Conservation (phyloP, 2,329 filamentous ascomycete species). For the Fusarium anguioides region DNA sequence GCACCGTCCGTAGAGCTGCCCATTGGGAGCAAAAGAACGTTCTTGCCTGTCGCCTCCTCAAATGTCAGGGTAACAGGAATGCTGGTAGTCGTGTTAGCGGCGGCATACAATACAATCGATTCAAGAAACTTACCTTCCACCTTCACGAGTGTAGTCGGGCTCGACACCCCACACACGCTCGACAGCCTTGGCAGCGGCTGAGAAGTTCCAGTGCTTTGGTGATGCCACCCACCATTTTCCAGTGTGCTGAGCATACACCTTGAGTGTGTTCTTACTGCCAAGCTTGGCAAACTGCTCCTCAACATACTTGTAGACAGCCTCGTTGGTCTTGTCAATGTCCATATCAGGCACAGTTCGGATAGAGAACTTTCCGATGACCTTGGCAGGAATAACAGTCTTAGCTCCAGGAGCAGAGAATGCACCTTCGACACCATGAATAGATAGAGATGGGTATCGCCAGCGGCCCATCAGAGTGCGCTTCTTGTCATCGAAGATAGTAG, state of each 20-base stretch:
- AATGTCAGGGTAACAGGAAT: constrained; percentile 98
- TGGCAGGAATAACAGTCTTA: constrained; percentile 98
- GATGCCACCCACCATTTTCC: constrained; percentile 99
- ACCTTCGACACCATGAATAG: constrained; percentile 93
- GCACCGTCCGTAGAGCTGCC: constrained; percentile 96
- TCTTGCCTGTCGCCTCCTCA: constrained; percentile 97
- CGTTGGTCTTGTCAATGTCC: constrained; percentile 91
- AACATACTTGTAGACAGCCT: constrained; percentile 84
- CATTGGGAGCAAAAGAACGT: constrained; percentile 95
- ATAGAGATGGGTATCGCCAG: constrained; percentile 95
- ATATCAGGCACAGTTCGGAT: constrained; percentile 98
- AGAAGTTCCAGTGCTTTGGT: constrained; percentile 99
- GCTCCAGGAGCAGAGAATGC: constrained; percentile 93
- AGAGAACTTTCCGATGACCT: constrained; percentile 98
- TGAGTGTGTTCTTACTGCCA: constrained; percentile 90
- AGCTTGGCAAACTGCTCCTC: constrained; percentile 87
- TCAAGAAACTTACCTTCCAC: constrained; percentile 75
- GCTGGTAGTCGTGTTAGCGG: constrained; percentile 57
- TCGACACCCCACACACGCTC: constrained; percentile 93
- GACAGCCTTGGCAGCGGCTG: constrained; percentile 92
- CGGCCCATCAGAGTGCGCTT: constrained; percentile 93
- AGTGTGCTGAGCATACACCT: constrained; percentile 83
- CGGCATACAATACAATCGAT: background rate
- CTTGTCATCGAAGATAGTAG: constrained; percentile 88
- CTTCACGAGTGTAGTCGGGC: constrained; percentile 95